Conservation (phyloP, 140 eudicot species). For the Erigeron philadelphicus region DNA sequence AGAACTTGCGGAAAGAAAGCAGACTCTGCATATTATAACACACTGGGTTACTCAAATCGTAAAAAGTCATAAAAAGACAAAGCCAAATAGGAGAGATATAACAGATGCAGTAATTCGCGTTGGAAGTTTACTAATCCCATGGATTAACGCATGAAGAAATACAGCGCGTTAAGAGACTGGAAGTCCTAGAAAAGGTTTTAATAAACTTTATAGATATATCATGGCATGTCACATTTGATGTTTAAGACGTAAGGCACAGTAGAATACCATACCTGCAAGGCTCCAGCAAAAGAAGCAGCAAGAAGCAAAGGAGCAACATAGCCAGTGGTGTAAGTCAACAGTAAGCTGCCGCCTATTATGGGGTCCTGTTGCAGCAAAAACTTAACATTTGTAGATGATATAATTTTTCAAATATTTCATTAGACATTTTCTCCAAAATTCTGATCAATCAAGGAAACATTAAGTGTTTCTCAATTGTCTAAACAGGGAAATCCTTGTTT, state of each 20-base stretch:
- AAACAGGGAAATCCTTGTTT: neutral
- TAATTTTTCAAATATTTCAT: neutral
- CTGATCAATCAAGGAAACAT: neutral
- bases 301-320: conserved; percentile 96
- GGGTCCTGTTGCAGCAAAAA: conserved; percentile 62
- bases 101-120: neutral
- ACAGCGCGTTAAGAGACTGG: neutral
- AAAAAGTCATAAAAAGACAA: neutral
- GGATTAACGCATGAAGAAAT: neutral
- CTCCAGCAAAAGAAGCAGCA: conserved; percentile 99
- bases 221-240: neutral
- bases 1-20: conserved; percentile 94
- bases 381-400: neutral
- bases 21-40: conserved; percentile 52
- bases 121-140: neutral
- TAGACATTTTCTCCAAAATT: neutral
- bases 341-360: conserved; percentile 80
- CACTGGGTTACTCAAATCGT: neutral
- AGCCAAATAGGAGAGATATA: neutral
- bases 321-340: conserved; percentile 93
- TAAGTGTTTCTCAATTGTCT: neutral
- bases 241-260: conserved; percentile 7
- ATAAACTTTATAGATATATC: neutral
- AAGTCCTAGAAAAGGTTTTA: neutral
- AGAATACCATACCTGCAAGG: conserved; percentile 59